Base-by-base conservation (phyloP, 176 grass and related monocot genomes). In the Chloris gayana region DNA sequence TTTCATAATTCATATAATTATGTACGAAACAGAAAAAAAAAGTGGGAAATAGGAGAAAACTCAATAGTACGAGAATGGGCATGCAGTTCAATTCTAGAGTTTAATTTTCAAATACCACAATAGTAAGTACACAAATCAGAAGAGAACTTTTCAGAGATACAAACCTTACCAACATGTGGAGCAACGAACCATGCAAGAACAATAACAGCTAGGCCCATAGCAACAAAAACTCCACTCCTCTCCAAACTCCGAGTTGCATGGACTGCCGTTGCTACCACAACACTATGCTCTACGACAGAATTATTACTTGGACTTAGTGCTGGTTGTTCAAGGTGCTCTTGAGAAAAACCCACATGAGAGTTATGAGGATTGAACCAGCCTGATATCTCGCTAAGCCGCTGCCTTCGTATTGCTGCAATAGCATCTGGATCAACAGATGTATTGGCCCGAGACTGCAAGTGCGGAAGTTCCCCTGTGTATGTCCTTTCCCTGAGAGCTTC, bases 141-240 rank as follows among this genome's bases (percentile, higher is more conserved):
- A 77, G 21, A 39, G 14, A 76, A 27, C 2, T 34, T 21, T 75
- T 41, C 39, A 51, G 32, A 11, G 22, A 78, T 66, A 34, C 68
- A 85, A 82, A 98, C 95, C 90, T 98, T 98, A 27, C 85, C 85
- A 87, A 98, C 77, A 78, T 84, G 92, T 79, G 95, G 86, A 82
- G 92, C 88, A 83, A 93, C 81, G 47, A 95, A 87, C 92, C 92
- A 98, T 53, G 88, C 82, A 76, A 98, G 80, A 72, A 87, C 82
- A 67, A 92, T 60, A 41, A 69, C 66, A 84, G 88, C 80, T 33
- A 98, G 79, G 58, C 92, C 86, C 27, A 79, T 72, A 9, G 81
- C 86, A 89, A 98, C 84, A 87, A 98, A 85, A 62, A 82, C 72
- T 74, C 92, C 95, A 70, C 88, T 91, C 24, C 82, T 67, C 42